phyloP scores from a whole-genome alignment of 2,329 filamentous ascomycete species.

The Fusarium vanettenii region DNA sequence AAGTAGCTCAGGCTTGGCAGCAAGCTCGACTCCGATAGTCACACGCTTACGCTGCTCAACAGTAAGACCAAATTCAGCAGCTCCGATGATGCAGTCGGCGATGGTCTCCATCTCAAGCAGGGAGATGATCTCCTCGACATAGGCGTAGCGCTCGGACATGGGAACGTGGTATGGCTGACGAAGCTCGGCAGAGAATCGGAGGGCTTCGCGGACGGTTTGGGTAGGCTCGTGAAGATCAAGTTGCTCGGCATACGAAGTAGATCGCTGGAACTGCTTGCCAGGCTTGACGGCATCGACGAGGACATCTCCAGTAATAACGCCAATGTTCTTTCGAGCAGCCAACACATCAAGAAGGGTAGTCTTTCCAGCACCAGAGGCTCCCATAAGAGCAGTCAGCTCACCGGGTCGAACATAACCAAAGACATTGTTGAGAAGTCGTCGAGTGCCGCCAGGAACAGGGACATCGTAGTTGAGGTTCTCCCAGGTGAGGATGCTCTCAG shows the following conservation, averaged over 20 bases:
- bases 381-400: constrained; percentile 83
- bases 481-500: constrained; percentile 83
- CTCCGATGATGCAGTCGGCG: constrained; percentile 69
- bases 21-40: constrained; percentile 92
- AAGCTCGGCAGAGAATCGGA: constrained; percentile 72
- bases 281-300: constrained; percentile 68
- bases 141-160: constrained; percentile 65
- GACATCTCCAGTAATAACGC: constrained; percentile 67
- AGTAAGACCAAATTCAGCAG: constrained; percentile 75
- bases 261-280: constrained; percentile 70
- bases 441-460: constrained; percentile 66
- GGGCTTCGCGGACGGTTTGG: constrained; percentile 72
- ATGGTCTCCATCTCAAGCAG: constrained; percentile 69
- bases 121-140: constrained; percentile 71
- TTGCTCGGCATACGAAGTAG: constrained; percentile 72
- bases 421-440: constrained; percentile 66
- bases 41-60: constrained; percentile 77
- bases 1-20: constrained; percentile 81
- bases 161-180: constrained; percentile 67
- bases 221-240: constrained; percentile 71
- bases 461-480: constrained; percentile 85
- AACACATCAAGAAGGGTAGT: constrained; percentile 86
- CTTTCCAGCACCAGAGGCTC: constrained; percentile 87
- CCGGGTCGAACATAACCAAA: constrained; percentile 81
- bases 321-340: constrained; percentile 69